Evolutionary conservation across 495 filamentous ascomycete species (phyloP).

Genomic region (Aspergillus hancockii): DNA sequence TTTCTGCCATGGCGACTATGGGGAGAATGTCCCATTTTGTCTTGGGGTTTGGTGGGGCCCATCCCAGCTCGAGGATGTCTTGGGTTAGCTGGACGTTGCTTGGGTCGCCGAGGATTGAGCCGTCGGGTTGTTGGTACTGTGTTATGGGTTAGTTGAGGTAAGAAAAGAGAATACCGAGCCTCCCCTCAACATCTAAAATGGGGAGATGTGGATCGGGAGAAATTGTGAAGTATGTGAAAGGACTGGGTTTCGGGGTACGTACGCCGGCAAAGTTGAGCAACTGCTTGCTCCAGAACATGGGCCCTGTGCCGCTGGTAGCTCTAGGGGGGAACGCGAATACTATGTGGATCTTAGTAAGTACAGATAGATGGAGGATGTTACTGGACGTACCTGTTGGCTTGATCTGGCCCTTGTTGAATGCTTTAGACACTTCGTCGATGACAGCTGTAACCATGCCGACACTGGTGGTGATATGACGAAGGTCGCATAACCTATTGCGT

Average conservation of each 20-base stretch:
- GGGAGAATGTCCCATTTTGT: slow-evolving; percentile 5
- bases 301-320: background rate
- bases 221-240: too few relatives aligned
- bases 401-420: slow-evolving; percentile 7
- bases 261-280: slow-evolving; percentile 8
- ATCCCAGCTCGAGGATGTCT: slow-evolving; percentile 4
- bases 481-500: background rate
- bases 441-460: slow-evolving; percentile 1
- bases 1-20: slow-evolving; percentile 8
- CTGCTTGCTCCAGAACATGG: slow-evolving; percentile 10
- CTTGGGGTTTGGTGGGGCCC: background rate
- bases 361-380: background rate
- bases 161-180: too few relatives aligned
- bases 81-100: slow-evolving; percentile 6
- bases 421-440: background rate
- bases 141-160: background rate
- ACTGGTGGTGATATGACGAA: background rate
- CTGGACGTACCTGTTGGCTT: slow-evolving; percentile 5
- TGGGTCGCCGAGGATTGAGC: slow-evolving; percentile 4
- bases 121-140: slow-evolving; percentile 1
- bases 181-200: too few relatives aligned
- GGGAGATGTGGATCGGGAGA: too few relatives aligned
- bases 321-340: slow-evolving; percentile 5
- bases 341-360: background rate
- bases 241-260: background rate